Base-by-base conservation (phyloP, 371 early-diverging fungal species). In the Aphelidium insulamus region DNA sequence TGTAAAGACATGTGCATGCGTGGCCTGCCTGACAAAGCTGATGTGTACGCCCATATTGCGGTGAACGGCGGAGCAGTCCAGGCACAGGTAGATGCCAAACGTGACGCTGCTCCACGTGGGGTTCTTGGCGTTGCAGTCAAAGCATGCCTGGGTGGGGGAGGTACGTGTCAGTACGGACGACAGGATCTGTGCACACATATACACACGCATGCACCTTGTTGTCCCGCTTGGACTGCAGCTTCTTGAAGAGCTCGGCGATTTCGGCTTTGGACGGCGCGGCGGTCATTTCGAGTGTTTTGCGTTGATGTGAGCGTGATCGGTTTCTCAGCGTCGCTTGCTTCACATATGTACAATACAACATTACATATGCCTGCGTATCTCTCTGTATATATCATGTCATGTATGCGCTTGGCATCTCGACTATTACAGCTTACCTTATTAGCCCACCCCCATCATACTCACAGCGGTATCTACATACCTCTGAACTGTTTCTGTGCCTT, bases 31-130 rank as follows among this genome's bases (percentile, higher is more conserved):
- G 26, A 86, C 95, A 77, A 84, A 99, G 37, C 78, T 78, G 41
- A 92, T 85, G 55, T 85, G 92, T 21, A 86, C 92, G 29, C 83
- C 97, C 48, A 92, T 64, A 42, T 83, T 86, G 30, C 91, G 69
- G 44, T 90, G 91, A 5, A 79, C 74, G 19, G 94, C 75, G 8
- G 95, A 94, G 54, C 98, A 97, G 36, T 95, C 91, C 23, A 90
- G 66, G 55, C 98, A 99, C 33, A 97, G 62, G 52, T 95, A 98
- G 37, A 92, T 74, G 28, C 97, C 98, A 57, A 73, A 95, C 2
- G 88, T 82, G 10, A 94, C 80, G 37, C 82, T 77, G 25, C 88
- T 67, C 98, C 99, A 97, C 16, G 82, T 82, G 21, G 99, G 98
- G 53, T 86, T 87, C 51, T 85, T 83, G 34, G 77, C 71, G 23